Percentiles rank a stretch among this genome's conserved stretches.
These are phyloP conservation scores for Populus deltoides DNA, from an alignment of 345 rosid genomes.

Conservation along the genomic window DNA sequence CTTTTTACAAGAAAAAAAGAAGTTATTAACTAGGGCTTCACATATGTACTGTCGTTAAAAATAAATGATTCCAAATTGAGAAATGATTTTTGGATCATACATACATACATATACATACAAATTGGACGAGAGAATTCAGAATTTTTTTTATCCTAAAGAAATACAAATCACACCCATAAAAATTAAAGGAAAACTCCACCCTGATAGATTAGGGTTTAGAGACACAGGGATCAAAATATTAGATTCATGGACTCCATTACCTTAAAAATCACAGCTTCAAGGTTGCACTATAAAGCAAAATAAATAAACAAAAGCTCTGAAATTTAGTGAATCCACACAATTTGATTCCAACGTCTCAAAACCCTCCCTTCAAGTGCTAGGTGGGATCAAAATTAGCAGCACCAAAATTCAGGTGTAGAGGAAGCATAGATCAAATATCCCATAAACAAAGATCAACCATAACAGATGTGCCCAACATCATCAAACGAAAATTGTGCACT, in stretches of 20 bases:
- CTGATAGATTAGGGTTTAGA: neutral
- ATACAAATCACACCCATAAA: too few relatives aligned
- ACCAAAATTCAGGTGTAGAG: neutral
- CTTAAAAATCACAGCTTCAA: neutral
- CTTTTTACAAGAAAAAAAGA: too few relatives aligned
- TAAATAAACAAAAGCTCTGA: neutral
- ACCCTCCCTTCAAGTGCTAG: neutral
- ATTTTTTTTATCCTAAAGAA: too few relatives aligned
- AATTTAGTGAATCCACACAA: too few relatives aligned
- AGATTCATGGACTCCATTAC: neutral
- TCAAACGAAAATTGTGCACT: neutral
- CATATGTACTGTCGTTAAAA: too few relatives aligned
- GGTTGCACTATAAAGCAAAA: neutral
- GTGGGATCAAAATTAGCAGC: neutral
- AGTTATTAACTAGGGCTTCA: too few relatives aligned
- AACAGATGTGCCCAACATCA: neutral
- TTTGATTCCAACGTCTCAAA: neutral
- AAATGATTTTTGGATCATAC: too few relatives aligned
- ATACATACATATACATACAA: too few relatives aligned
- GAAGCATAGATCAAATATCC: neutral
- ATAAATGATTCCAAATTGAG: too few relatives aligned
- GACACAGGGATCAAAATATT: neutral
- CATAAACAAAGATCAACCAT: neutral
- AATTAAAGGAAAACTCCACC: too few relatives aligned
- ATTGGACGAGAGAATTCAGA: too few relatives aligned